Percentiles rank a stretch among this genome's conserved stretches.
phyloP scores from a whole-genome alignment of 306 rosid species.

The Medicago lupulina region DNA sequence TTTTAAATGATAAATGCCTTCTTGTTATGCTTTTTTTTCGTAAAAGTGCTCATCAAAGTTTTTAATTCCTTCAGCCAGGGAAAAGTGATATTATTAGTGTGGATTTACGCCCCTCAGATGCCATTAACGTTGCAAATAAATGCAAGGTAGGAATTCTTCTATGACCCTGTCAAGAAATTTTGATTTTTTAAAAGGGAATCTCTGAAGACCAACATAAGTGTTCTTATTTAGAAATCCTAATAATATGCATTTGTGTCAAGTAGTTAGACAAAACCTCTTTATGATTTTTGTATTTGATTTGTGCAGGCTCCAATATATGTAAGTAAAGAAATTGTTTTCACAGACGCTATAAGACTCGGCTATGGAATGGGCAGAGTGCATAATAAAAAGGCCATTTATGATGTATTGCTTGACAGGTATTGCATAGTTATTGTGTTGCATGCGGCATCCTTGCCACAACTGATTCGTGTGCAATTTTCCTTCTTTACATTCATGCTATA shows the following conservation, averaged over 20 bases:
- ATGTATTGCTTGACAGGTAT: slow-evolving; percentile 94
- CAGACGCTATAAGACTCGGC: slow-evolving; percentile 79
- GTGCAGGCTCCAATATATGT: slow-evolving; percentile 97
- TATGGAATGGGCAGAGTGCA: slow-evolving; percentile 77
- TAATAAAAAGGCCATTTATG: slow-evolving; percentile 62
- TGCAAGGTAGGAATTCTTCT: slow-evolving; percentile 68
- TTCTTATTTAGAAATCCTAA: slow-evolving; percentile 22
- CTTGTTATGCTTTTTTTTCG: slow-evolving; percentile 23
- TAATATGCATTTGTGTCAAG: slow-evolving; percentile 14
- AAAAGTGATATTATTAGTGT: slow-evolving; percentile 66
- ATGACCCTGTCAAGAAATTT: slow-evolving; percentile 13
- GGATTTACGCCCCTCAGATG: slow-evolving; percentile 97
- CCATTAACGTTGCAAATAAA: slow-evolving; percentile 84
- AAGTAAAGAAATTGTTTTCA: slow-evolving; percentile 75
- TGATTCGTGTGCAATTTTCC: slow-evolving; percentile 16
- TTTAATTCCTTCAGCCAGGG: slow-evolving; percentile 78
- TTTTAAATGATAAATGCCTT: slow-evolving; percentile 24
- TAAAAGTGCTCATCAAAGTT: slow-evolving; percentile 38
- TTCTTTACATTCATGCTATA: slow-evolving; percentile 16
- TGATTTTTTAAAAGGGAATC: slow-evolving; percentile 30
- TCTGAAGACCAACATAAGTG: slow-evolving; percentile 27
- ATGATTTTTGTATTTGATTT: slow-evolving; percentile 42
- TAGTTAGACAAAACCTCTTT: slow-evolving; percentile 27
- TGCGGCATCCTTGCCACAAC: slow-evolving; percentile 19
- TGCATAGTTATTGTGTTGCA: slow-evolving; percentile 32